Conservation (phyloP, 306 rosid species). For the Cercis canadensis region DNA sequence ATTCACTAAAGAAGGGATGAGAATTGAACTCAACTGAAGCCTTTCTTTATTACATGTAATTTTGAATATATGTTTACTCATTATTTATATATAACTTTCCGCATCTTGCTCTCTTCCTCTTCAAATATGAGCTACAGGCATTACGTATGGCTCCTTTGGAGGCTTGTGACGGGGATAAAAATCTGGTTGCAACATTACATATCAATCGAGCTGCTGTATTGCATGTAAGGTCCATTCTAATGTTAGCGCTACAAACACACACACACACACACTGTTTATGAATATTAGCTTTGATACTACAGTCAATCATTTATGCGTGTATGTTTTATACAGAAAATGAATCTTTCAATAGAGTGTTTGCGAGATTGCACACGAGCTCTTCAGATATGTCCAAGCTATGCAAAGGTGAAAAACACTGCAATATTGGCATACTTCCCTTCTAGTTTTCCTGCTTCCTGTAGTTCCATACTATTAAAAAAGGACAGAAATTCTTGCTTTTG, state of each 20-base stretch:
- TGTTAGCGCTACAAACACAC: neutral
- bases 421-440: conserved; percentile 6
- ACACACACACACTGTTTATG: neutral
- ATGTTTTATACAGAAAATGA: conserved; percentile 65
- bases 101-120: neutral
- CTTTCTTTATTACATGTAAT: neutral
- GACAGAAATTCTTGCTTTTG: conserved; percentile 22
- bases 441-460: conserved; percentile 14
- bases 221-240: conserved; percentile 56
- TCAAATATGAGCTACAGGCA: conserved; percentile 59
- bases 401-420: conserved; percentile 64
- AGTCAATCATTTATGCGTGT: conserved; percentile 19
- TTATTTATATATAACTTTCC: neutral
- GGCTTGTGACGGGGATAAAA: conserved; percentile 54
- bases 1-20: neutral
- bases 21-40: neutral
- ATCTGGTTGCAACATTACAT: conserved; percentile 69
- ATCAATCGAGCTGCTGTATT: conserved; percentile 82
- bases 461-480: conserved; percentile 13
- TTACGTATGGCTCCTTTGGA: conserved; percentile 72
- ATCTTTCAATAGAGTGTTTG: conserved; percentile 62
- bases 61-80: conserved; percentile 5
- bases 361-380: conserved; percentile 80
- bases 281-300: conserved; percentile 30
- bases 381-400: conserved; percentile 69